Base-by-base conservation (phyloP, 1,284 basidiomycete species). In the Irpex sp. region DNA sequence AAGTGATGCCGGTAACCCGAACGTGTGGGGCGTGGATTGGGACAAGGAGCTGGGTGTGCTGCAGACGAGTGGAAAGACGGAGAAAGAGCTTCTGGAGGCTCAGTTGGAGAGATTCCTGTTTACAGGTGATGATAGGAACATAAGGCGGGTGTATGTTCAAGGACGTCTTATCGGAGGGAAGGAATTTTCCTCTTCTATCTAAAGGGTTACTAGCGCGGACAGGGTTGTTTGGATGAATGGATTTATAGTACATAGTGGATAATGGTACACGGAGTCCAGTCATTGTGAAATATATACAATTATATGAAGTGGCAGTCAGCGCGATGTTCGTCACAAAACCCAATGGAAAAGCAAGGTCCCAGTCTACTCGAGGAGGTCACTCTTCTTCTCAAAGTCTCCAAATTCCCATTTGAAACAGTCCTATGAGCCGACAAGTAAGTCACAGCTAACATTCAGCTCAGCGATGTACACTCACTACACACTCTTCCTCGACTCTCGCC, bases 81-180 rank as follows among this genome's bases (percentile, higher is more conserved):
- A 17, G 66, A 65, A 44, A 26, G 69, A 71, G 66, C 68, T 73
- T 64, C 71, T 87, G 66, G 80, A 85, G 66, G 77, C 77, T 57
- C 76, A 84, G 74, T 71, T 93, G 62, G 90, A 92, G 74, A 78
- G 82, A 65, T 93, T 94, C 75, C 81, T 95, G 68, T 93, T 93
- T 72, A 86, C 88, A 55, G 93, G 93, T 5, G 96, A 98, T 74
- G 90, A 96, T 75, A 81, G 95, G 71, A 97, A 98, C 76, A 90
- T 98, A 62, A 79, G 78, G 47, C 80, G 81, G 59, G 96, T 98
- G 21, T 97, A 91, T 74, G 95, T 98, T 9, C 86, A 92, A 68
- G 96, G 96, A 0, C 76, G 80, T 57, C 74, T 86, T 37, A 86
- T 98, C 37, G 94, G 94, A 31, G 95, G 95, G 13, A 74, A 74